Base-by-base conservation (phyloP, 768 basidiomycete species). In the Xerocomus spinulosus region DNA sequence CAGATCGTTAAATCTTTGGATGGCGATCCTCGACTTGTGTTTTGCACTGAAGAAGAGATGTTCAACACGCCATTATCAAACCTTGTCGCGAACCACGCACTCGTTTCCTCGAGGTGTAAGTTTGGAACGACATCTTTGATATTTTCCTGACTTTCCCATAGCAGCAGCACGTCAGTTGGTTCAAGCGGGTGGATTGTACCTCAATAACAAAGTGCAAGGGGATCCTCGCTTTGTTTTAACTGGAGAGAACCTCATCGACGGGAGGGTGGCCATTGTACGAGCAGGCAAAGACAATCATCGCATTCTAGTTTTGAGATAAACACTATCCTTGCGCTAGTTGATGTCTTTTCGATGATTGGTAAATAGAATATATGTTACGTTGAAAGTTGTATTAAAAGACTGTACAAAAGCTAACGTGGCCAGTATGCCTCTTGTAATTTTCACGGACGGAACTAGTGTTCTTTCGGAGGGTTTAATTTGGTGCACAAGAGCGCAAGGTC, bases 201-300 rank as follows among this genome's bases (percentile, higher is more conserved):
- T 88, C 30, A 93, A 95, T 63, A 81, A 83, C 43, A 46, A 57
- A 5, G 73, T 75, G 7, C 71, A 90, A 24, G 65, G 64, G n/a
- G 81, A 84, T 51, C 51, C 70, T 17, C 69, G 72, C 26, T 68
- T 70, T 42, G 74, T 62, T 25, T 57, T 86, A 14, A 53, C 63
- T 8, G 54, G 54, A 29, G 55, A 61, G 1, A 72, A 81, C 55
- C 73, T 92, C 24, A 68, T 91, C n/a, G 81, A 83, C 55, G 70
- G 67, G 9, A 75, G 71, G 41, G 58, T 92, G 7, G 80, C 75
- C 15, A 76, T 93, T 48, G 51, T 93, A 17, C 78, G 86, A 15
- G 80, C 81, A 32, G 91, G 91, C 4, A 89, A 86, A 62, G 82
- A 85, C 52, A 85, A 84, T 38, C 70, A 83, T 52, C 60, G 79